A percentile compares a stretch with the other conserved stretches of the same genome.
Conservation (phyloP, 2,329 filamentous ascomycete genomes). For the Cadophora sp. region DNA sequence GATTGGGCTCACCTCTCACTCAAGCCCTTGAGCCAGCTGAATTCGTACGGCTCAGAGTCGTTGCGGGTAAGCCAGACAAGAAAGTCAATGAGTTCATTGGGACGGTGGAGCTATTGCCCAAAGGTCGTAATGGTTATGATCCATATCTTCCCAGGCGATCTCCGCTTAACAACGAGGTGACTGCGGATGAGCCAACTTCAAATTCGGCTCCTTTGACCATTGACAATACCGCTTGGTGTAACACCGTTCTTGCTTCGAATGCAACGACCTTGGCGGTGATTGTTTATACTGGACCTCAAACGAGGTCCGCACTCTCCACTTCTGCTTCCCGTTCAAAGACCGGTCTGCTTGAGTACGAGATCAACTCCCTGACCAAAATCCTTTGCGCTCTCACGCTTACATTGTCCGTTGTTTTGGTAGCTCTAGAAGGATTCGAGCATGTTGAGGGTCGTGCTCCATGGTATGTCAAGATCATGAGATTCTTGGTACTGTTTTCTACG, state of each 20-base stretch:
- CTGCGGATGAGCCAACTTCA: slow-evolving; percentile 46
- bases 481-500: slow-evolving; percentile 96
- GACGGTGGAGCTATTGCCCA: slow-evolving; percentile 77
- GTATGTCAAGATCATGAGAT: slow-evolving; percentile 99
- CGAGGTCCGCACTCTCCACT: slow-evolving; percentile 90
- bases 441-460: slow-evolving; percentile 69
- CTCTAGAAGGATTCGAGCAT: slow-evolving; percentile 79
- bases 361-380: slow-evolving; percentile 97
- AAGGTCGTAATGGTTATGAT: slow-evolving; percentile 56
- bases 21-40: slow-evolving; percentile 79
- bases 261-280: slow-evolving; percentile 88
- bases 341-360: slow-evolving; percentile 91
- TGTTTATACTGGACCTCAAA: slow-evolving; percentile 93
- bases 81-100: slow-evolving; percentile 95
- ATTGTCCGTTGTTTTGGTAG: slow-evolving; percentile 87
- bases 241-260: slow-evolving; percentile 94
- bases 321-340: slow-evolving; percentile 92
- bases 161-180: slow-evolving; percentile 36
- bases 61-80: slow-evolving; percentile 88
- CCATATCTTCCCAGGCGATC: slow-evolving; percentile 45
- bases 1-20: slow-evolving; percentile 84
- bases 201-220: slow-evolving; percentile 79
- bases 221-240: slow-evolving; percentile 98
- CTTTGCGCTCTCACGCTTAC: slow-evolving; percentile 87
- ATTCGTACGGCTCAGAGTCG: slow-evolving; percentile 72